A percentile compares a stretch with the other conserved stretches of the same genome.
These are phyloP conservation scores for Colletotrichum lindemuthianum DNA, from an alignment of 2,329 filamentous ascomycete genomes.

Conservation along the genomic window DNA sequence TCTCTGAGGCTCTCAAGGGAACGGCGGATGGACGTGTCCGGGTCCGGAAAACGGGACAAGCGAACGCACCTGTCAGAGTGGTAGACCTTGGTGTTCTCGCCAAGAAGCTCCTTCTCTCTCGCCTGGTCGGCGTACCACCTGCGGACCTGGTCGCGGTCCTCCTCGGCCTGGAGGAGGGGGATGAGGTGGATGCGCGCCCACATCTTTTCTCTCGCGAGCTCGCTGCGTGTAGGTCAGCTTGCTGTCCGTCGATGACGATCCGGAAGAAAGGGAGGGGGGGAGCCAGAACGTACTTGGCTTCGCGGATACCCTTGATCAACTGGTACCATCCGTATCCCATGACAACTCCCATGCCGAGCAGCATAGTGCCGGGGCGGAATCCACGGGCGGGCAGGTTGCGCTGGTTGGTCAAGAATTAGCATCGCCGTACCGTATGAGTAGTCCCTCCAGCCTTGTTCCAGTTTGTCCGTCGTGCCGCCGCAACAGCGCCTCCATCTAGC, in stretches of 20 bases:
- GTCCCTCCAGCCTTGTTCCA: not conserved
- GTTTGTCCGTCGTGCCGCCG: not conserved
- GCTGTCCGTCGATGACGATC: no score
- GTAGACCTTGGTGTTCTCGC: slow-evolving; percentile 86
- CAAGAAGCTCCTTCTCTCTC: slow-evolving; percentile 90
- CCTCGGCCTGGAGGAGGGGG: slow-evolving; percentile 92
- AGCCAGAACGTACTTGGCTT: slow-evolving; percentile 81
- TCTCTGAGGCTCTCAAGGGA: not conserved
- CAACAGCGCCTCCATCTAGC: no score
- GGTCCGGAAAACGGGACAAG: not conserved
- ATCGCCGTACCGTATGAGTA: not conserved
- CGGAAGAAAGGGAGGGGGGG: not conserved
- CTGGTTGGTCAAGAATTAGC: slow-evolving; percentile 54
- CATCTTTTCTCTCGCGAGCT: slow-evolving; percentile 96
- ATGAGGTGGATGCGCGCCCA: slow-evolving; percentile 97
- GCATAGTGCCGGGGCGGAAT: slow-evolving; percentile 84
- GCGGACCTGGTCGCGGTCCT: slow-evolving; percentile 93
- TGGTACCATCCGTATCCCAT: slow-evolving; percentile 94
- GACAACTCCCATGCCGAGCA: slow-evolving; percentile 79
- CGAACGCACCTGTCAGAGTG: slow-evolving; percentile 81
- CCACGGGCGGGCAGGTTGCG: slow-evolving; percentile 92
- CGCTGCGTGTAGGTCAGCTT: slow-evolving; percentile 62
- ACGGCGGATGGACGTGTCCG: not conserved
- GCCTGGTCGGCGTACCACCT: slow-evolving; percentile 86
- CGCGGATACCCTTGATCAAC: slow-evolving; percentile 82